A percentile compares a stretch with the other conserved stretches of the same genome.
Evolutionary conservation across 257 asterid genomes (phyloP).

Genomic region (Nicotiana sylvestris): DNA sequence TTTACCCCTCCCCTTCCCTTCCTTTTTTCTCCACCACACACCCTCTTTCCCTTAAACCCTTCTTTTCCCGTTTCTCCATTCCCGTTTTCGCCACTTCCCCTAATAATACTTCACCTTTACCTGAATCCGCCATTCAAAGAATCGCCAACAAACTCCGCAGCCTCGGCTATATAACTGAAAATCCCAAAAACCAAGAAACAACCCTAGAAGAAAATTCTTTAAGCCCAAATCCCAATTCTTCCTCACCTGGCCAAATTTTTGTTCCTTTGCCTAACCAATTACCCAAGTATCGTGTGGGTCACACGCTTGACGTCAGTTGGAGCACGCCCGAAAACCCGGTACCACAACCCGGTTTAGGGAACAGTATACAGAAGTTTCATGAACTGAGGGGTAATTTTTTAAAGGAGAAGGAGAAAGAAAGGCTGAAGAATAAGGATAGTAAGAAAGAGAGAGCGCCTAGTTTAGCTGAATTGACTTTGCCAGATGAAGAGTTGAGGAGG

Average conservation of each 20-base stretch:
- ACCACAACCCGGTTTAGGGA: conserved; percentile 73
- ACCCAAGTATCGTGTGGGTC: conserved; percentile 82
- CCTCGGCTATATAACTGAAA: conserved; percentile 78
- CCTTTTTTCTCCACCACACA: conserved; percentile 19
- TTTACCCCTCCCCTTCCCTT: conserved; percentile 21
- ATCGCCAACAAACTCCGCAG: conserved; percentile 86
- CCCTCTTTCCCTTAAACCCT: conserved; percentile 7
- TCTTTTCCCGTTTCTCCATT: conserved; percentile 16
- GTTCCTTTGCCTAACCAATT: conserved; percentile 66
- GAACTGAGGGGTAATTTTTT: conserved; percentile 46
- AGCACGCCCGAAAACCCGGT: conserved; percentile 89
- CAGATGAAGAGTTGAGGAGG: conserved; percentile 61
- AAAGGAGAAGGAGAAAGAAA: conserved; percentile 65
- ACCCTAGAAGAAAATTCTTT: conserved; percentile 19
- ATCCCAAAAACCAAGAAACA: conserved; percentile 21
- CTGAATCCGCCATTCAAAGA: conserved; percentile 70
- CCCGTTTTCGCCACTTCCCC: conserved; percentile 23
- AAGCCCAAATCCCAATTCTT: conserved; percentile 12
- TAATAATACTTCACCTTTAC: conserved; percentile 34
- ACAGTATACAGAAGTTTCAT: conserved; percentile 61
- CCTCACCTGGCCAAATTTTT: conserved; percentile 79
- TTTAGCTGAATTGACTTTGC: conserved; percentile 78
- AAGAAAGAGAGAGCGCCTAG: conserved; percentile 46
- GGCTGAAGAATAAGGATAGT: conserved; percentile 41
- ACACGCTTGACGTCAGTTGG: conserved; percentile 94